These are phyloP conservation scores for Solanum phureja DNA, from an alignment of 257 asterid genomes.

Conservation along the genomic window DNA sequence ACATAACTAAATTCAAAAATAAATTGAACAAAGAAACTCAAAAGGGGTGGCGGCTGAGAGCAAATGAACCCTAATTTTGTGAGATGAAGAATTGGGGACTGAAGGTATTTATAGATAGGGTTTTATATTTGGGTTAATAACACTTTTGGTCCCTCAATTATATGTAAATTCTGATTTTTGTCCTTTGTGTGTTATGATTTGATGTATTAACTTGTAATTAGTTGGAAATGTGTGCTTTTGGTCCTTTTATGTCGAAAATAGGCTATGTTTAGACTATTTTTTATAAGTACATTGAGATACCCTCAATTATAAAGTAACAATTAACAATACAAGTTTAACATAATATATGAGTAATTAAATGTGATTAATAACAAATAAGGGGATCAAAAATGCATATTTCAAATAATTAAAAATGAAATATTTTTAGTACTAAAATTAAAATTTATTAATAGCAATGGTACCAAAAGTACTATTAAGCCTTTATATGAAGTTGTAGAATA, in stretches of 20 bases:
- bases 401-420: neutral
- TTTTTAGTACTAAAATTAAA: neutral
- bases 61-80: neutral
- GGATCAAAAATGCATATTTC: neutral
- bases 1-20: neutral
- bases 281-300: neutral
- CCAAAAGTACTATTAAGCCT: neutral
- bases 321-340: neutral
- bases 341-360: neutral
- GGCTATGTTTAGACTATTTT: neutral
- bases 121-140: neutral
- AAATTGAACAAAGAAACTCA: too few species aligned
- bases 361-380: neutral
- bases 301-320: neutral
- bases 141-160: neutral
- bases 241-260: neutral
- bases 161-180: neutral
- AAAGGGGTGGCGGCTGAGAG: neutral
- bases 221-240: neutral
- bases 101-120: neutral
- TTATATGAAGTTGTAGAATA: neutral
- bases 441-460: neutral
- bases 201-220: neutral
- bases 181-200: neutral
- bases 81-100: fast-evolving